Evolutionary conservation across 2,329 filamentous ascomycete genomes (phyloP), one percentile per base, ranked within the genome.

Genomic region (Fusarium oligoseptatum): DNA sequence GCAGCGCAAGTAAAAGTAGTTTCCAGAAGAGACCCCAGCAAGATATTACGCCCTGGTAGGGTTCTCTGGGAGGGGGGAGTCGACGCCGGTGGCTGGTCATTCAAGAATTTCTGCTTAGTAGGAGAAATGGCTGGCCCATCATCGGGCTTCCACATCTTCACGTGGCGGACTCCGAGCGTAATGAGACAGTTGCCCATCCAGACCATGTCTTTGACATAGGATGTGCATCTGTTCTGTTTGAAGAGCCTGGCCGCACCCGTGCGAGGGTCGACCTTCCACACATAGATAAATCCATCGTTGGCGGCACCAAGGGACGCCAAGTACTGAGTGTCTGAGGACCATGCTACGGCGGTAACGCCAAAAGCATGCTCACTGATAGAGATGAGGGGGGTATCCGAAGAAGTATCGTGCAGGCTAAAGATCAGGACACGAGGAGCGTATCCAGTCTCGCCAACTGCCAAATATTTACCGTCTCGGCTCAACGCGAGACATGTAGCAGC

Each of bases 391-490:
- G 89, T 89, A 78, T 98, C 95, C 3, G 92, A 93, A 2, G 94
- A 93, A 39, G 89, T 89, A 79, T 97, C 95, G 77, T 93, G 90
- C 6, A 97, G 91, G 36, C 91, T 95, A 83, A 98, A 99, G 64
- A 99, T 92, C 67, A 98, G 87, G 24, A 99, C 95, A 63, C 97
- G 90, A 7, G 97, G 97, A 63, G 93, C 94, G 83, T 98, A 98
- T 24, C 97, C 97, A 4, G 95, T 97, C 89, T 99, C 97, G 78
- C 97, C 97, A 4, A 98, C 93, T 10, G 96, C 97, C 62, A 99
- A 87, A 80, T 93, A 97, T 77, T 91, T 93, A 36, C 94, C 95
- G 83, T 98, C 95, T 1, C 92, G 91, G 80, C 95, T 98, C 74
- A 99, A 88, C 24, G 95, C 93, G 29, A 99, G 89, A 79, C 95